Percentiles rank a stretch among this genome's conserved stretches.
These are phyloP conservation scores for Paralagenidium karlingii DNA, from an alignment of 352 stramenopile species.

Conservation along the genomic window DNA sequence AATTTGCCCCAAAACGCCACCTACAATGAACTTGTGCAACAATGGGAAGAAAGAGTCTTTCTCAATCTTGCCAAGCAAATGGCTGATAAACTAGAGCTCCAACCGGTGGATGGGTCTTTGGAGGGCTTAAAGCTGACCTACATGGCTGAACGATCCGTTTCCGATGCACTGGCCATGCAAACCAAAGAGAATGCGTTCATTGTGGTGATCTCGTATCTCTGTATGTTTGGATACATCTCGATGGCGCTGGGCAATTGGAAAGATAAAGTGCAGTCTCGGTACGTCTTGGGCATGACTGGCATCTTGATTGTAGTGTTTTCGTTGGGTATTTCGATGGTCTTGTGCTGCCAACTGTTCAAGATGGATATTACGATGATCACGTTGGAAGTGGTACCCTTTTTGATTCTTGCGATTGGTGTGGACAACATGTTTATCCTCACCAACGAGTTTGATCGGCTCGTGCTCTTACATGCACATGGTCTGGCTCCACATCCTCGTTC, in stretches of 20 bases:
- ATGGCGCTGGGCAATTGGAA: slow-evolving; percentile 63
- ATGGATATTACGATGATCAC: slow-evolving; percentile 88
- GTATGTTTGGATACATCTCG: slow-evolving; percentile 87
- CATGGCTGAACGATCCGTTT: slow-evolving; percentile 79
- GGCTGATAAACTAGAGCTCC: not conserved
- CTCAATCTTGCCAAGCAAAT: slow-evolving; percentile 18
- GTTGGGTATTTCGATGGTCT: slow-evolving; percentile 56
- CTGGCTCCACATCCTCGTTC: too few species aligned
- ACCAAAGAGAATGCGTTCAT: slow-evolving; percentile 83
- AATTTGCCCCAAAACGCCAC: slow-evolving; percentile 60
- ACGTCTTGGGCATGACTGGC: slow-evolving; percentile 63
- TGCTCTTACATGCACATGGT: slow-evolving; percentile 18
- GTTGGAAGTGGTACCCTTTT: slow-evolving; percentile 83
- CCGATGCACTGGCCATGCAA: slow-evolving; percentile 75
- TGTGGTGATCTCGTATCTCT: slow-evolving; percentile 74
- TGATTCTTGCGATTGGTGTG: slow-evolving; percentile 85
- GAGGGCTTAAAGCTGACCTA: slow-evolving; percentile 63
- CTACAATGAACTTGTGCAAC: slow-evolving; percentile 56
- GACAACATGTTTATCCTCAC: slow-evolving; percentile 91
- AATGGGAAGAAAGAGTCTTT: slow-evolving; percentile 78
- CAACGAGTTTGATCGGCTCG: slow-evolving; percentile 72
- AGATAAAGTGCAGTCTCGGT: slow-evolving; percentile 61
- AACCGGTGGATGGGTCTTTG: slow-evolving; percentile 7
- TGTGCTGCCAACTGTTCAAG: slow-evolving; percentile 42
- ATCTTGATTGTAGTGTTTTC: slow-evolving; percentile 79